Evolutionary conservation across 1,139 yeast genomes (phyloP), one percentile per base, ranked within the genome.

Genomic region (Arxiozyma bovina): DNA sequence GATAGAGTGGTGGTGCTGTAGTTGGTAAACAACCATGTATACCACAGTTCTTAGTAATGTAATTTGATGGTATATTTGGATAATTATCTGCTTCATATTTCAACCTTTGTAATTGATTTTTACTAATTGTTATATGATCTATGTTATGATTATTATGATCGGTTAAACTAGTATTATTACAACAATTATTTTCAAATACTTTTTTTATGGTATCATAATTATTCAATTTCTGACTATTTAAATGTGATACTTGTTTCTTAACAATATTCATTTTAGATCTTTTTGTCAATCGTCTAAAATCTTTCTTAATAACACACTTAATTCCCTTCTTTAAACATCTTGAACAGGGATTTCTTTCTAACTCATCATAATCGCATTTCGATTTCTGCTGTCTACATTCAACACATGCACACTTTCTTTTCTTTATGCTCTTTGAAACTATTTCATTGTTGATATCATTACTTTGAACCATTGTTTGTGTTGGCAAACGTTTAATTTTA

Each of bases 301-400:
- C 93, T 17, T 87, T 78, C 61, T 87, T 83, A 53, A 91, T 71
- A 47, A 83, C 78, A 68, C 98, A 91, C 20, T 75, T 74, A 9
- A 85, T 74, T 8, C 80, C 79, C 63, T 87, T 82, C 66, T 85
- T 87, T n/a, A 73, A 65, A 67, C 98, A 91, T 57, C 96, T 73
- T 0, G 90, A 74, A 65, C 98, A 91, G 1, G 96, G 86, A 20
- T 75, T 74, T 0, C 96, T 96, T 49, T 81, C 79, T 53, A 74
- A 77, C 57, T 84, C 89, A 57, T 79, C 81, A 12, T 96, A 95
- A 68, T 89, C 94, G 71, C 98, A 91, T 60, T 84, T 80, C 27
- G 93, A 76, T 71, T 91, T 91, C 68, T 91, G 98, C 69, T 91
- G 98, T 18, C 98, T 79, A 67, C 98, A 91, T 66, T 90, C 96